phyloP scores from a whole-genome alignment of 768 basidiomycete genomes.

The Tylopilus cervinicoccineus region DNA sequence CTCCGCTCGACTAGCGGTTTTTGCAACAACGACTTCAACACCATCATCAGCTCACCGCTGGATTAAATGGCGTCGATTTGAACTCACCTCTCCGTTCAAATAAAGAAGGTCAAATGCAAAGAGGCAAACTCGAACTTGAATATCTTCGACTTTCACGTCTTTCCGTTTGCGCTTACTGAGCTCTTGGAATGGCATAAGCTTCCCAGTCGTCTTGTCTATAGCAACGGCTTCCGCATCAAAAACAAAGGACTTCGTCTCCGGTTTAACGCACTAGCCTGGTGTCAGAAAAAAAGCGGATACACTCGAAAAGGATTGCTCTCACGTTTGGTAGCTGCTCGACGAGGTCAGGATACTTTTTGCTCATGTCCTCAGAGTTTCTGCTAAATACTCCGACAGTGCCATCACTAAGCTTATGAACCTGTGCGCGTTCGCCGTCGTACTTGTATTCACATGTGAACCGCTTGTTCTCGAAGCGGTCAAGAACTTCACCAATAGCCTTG shows the following conservation, averaged over 20 bases:
- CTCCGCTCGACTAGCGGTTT: slow-evolving; percentile 73
- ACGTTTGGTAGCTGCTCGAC: slow-evolving; percentile 89
- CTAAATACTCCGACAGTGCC: slow-evolving; percentile 91
- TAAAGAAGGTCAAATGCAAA: slow-evolving; percentile 97
- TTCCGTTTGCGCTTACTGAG: slow-evolving; percentile 92
- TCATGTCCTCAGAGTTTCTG: slow-evolving; percentile 99
- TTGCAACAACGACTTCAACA: slow-evolving; percentile 72
- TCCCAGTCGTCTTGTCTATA: slow-evolving; percentile 78
- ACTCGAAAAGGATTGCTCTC: slow-evolving; percentile 11
- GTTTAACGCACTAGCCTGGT: slow-evolving; percentile 71
- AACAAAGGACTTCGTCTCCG: slow-evolving; percentile 83
- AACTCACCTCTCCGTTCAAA: slow-evolving; percentile 85
- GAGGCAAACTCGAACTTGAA: slow-evolving; percentile 92
- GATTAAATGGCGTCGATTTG: neutral
- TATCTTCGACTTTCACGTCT: slow-evolving; percentile 97
- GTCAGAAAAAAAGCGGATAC: slow-evolving; percentile 2
- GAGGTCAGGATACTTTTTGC: slow-evolving; percentile 98
- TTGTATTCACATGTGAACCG: slow-evolving; percentile 99
- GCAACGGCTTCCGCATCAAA: slow-evolving; percentile 97
- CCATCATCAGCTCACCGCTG: neutral
- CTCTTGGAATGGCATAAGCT: slow-evolving; percentile 97
- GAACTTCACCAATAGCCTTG: slow-evolving; percentile 95
- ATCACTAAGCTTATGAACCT: slow-evolving; percentile 82
- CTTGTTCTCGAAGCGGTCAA: slow-evolving; percentile 94
- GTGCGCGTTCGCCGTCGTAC: slow-evolving; percentile 97